These are phyloP conservation scores for Gyrodon lividus DNA, from an alignment of 768 basidiomycete genomes.

Conservation along the genomic window DNA sequence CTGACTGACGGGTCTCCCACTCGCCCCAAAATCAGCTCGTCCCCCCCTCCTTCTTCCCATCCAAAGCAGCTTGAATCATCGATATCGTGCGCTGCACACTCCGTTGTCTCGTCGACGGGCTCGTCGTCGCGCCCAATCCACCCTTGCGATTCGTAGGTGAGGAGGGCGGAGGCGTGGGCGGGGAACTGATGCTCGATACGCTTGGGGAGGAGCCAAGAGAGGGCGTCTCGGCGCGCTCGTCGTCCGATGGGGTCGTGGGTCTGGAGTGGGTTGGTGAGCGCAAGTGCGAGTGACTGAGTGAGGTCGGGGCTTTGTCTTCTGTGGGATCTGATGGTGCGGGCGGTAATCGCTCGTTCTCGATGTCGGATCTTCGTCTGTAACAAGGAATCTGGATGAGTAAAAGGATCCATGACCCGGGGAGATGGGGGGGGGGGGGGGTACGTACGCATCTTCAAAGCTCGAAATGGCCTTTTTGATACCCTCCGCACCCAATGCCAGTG, in stretches of 20 bases:
- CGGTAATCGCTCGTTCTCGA: slow-evolving; percentile 29
- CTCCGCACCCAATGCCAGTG: slow-evolving; percentile 61
- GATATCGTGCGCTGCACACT: slow-evolving; percentile 24
- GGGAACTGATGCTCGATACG: slow-evolving; percentile 22
- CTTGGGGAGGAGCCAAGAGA: slow-evolving; percentile 27
- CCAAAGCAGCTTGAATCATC: slow-evolving; percentile 29
- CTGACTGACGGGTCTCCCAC: no score
- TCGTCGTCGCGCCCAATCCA: slow-evolving; percentile 18
- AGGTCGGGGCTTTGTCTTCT: slow-evolving; percentile 6
- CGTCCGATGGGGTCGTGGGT: slow-evolving; percentile 36
- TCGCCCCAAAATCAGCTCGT: neutral
- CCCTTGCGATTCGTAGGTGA: slow-evolving; percentile 17
- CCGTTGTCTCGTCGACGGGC: slow-evolving; percentile 23
- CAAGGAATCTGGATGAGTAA: neutral
- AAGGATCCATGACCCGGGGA: neutral
- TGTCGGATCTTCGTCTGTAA: slow-evolving; percentile 24
- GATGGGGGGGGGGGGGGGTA: slow-evolving; percentile 8
- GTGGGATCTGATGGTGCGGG: slow-evolving; percentile 24
- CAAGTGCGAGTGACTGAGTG: slow-evolving; percentile 2
- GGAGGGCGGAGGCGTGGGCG: slow-evolving; percentile 23
- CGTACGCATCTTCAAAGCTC: slow-evolving; percentile 67
- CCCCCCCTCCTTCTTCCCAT: slow-evolving; percentile 22
- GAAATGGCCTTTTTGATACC: slow-evolving; percentile 73
- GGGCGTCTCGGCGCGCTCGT: slow-evolving; percentile 23
- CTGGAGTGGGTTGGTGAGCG: slow-evolving; percentile 2